Evolutionary conservation across 78 protist species (phyloP), one percentile per base, ranked within the genome.

Genomic region (Neovahlkampfia damariscottae): DNA sequence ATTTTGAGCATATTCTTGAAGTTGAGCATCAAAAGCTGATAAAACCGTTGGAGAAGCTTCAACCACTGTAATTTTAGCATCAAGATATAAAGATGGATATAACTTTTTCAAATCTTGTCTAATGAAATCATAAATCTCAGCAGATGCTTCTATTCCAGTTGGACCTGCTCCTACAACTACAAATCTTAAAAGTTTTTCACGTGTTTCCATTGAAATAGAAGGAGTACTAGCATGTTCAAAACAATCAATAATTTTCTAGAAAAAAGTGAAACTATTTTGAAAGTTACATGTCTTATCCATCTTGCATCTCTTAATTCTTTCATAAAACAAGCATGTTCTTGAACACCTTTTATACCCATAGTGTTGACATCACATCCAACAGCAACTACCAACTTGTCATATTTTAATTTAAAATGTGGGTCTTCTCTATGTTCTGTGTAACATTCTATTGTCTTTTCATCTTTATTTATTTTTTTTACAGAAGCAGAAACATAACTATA

Each of bases 141-240:
- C 86, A 27, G 85, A 78, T 3, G 19, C 37, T 67, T 86, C 90
- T 1, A 77, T 81, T 30, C 94, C 94, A 0, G 94, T 90, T 7
- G 94, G 91, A 1, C 94, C 94, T 8, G 88, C 94, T n/a, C 94
- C 94, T 10, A 84, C 89, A 0, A 90, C 81, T 4, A 82, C 66
- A 34, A 84, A 82, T 71, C 82, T 70, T 3, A 86, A 38, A 19
- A 74, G 2, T 1, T 68, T 41, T 8, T 41, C 68, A 8, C 40
- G 67, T 41, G 41, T 85, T 4, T 76, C 71, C 9, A 67, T 72
- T 1, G 81, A 31, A 2, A 34, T 69, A 0, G 73, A 74, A 1
- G 91, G 91, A 8, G 59, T 70, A n/a, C 3, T 67, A 0, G 90
- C 90, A 1, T 70, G 37, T 41, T 86, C 90, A 30, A 86, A 86